These are phyloP conservation scores for Penicillium mononematosum DNA, from an alignment of 495 filamentous ascomycete genomes.

Conservation along the genomic window DNA sequence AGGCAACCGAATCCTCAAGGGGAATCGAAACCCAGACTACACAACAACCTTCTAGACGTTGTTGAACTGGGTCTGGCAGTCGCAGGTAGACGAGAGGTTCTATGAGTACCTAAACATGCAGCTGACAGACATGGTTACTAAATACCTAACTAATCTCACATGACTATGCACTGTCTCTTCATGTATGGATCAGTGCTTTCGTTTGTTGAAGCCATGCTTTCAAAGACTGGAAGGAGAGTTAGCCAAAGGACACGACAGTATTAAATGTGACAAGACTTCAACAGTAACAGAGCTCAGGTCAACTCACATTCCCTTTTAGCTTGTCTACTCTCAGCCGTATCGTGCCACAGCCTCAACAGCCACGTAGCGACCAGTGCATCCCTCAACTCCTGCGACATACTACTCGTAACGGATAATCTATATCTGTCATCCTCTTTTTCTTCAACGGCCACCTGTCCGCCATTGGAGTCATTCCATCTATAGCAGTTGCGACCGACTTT, in stretches of 20 bases:
- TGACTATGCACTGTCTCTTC: constrained; percentile 1
- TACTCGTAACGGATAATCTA: constrained; percentile 9
- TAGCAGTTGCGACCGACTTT: constrained; percentile 11
- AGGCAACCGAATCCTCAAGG: no score
- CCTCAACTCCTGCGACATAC: constrained; percentile 11
- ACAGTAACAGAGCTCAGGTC: neutral
- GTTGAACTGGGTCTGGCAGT: no score
- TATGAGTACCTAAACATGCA: no score
- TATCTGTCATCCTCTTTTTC: constrained; percentile 10
- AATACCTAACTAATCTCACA: neutral
- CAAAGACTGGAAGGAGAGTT: neutral
- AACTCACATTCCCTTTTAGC: constrained; percentile 21
- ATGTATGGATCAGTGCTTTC: constrained; percentile 4
- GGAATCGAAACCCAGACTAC: no score
- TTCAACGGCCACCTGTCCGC: constrained; percentile 14
- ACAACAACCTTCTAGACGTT: no score
- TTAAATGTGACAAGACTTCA: no score
- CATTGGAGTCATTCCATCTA: constrained; percentile 13
- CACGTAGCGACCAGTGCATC: constrained; percentile 21
- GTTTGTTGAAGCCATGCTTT: constrained; percentile 1
- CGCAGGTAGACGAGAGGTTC: no score
- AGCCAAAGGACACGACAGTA: neutral
- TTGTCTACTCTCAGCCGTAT: constrained; percentile 20
- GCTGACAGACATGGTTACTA: neutral
- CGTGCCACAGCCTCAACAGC: constrained; percentile 21